Base-by-base conservation (phyloP, 305 asterid species). In the Andrographis paniculata region DNA sequence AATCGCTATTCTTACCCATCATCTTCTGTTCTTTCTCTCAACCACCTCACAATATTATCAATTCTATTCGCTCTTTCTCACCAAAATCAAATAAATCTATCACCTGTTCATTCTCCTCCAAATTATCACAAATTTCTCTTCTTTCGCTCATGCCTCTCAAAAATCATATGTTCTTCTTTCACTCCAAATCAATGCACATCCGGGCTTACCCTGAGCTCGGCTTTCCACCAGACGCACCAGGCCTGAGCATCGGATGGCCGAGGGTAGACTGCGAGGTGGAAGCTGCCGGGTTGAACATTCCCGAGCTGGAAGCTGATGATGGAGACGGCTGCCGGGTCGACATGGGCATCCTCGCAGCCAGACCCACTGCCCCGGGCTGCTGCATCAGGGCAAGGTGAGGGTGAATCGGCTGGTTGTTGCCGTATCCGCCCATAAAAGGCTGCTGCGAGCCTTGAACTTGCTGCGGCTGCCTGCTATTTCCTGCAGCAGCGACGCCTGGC, bases 341-440 rank as follows among this genome's bases (percentile, higher is more conserved):
- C 19, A 84, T 78, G 39, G 96, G 95, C 45, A 73, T 53, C 63
- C 93, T 78, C 5, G 82, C 91, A 31, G 93, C 82, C 17, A 72
- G 73, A 45, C 94, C 83, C 44, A 77, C 77, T 77, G 84, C 67
- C 11, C 73, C 74, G 46, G 71, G 95, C 36, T 79, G 95, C 20
- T 71, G 81, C 76, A 76, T 72, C 55, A 66, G 67, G 18, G 89
- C 62, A 71, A 74, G 64, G 56, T 77, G 83, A 42, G 94, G 84
- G 67, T 79, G 82, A 22, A 75, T 45, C 5, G 62, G 77, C 56
- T 83, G 96, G 66, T 66, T 80, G 53, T 55, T 71, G 49, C 78
- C 82, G 42, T 66, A 75, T 17, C 94, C 88, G 20, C 87, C 50
- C 57, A 66, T 21, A 27, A 77, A 78, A 12, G 74, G 67, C 52